A percentile compares a stretch with the other conserved stretches of the same genome.
Evolutionary conservation across 495 filamentous ascomycete genomes (phyloP).

Genomic region (Peziza echinospora): DNA sequence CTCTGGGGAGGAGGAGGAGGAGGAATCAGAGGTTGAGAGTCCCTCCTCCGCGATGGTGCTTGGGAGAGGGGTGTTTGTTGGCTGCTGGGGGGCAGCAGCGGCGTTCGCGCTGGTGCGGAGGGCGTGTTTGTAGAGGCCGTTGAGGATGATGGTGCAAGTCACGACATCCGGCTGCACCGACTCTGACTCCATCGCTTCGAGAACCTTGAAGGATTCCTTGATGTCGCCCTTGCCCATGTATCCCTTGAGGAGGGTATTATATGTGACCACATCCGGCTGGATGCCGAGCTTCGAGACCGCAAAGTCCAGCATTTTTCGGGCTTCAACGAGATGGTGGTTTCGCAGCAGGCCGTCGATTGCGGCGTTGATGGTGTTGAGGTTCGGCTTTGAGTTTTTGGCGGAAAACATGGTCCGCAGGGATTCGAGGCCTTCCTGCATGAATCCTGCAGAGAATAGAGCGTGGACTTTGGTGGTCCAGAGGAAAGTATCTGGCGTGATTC

Average conservation of each 20-base stretch:
- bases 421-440: conserved; percentile 8
- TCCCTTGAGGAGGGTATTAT: conserved; percentile 41
- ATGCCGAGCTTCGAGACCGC: conserved; percentile 39
- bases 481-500: conserved; percentile 11
- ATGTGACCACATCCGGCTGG: conserved; percentile 38
- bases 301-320: conserved; percentile 26
- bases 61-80: too few species aligned
- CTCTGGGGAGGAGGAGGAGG: too few species aligned
- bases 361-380: conserved; percentile 31
- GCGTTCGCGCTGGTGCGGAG: conserved; percentile 1
- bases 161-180: conserved; percentile 27
- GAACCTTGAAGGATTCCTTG: conserved; percentile 10
- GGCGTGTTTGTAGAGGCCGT: conserved; percentile 24
- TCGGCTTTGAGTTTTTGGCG: background rate
- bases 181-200: conserved; percentile 25
- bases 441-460: conserved; percentile 5
- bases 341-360: conserved; percentile 29
- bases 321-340: conserved; percentile 22
- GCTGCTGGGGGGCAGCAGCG: background rate
- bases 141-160: conserved; percentile 35
- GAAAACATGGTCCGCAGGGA: background rate
- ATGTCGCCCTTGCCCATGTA: conserved; percentile 25
- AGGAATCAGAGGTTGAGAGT: too few species aligned
- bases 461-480: conserved; percentile 17
- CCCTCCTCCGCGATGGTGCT: too few species aligned